Evolutionary conservation across 2,329 filamentous ascomycete genomes (phyloP), one percentile per base, ranked within the genome.

Genomic region (Coleophoma crateriformis): DNA sequence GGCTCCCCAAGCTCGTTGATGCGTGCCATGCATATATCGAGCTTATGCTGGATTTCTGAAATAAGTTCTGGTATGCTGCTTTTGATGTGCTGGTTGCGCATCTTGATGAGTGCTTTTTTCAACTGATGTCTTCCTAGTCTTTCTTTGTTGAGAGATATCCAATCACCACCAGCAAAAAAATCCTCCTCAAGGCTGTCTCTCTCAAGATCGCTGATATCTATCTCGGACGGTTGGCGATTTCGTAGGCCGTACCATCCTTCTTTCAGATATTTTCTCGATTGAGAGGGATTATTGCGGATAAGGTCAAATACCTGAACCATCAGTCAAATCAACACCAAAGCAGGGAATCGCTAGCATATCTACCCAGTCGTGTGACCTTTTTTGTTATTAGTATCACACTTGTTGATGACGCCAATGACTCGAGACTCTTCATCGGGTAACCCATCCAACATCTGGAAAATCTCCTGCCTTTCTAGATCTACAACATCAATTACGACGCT

Each of bases 171-270:
- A 14, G 49, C 47, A 27, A 60, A 59, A 39, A 51, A 58, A 2
- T 43, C 20, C 5, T 39, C 48, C 42, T 50, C 56, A 33, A 33
- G 49, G 11, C 22, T 51, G 51, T 48, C 49, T 38, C 48, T 42
- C 49, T 50, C 50, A 33, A 37, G 7, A 43, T 64, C 45, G 59
- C 60, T 22, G 58, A 68, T 45, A 55, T 68, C 47, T 19, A 40
- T 17, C 46, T 55, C 53, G 14, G 45, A 27, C 50, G 66, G 47
- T 55, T 74, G 53, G 47, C 71, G 47, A 57, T 75, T 75, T 37
- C 62, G 64, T 17, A 76, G 51, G 1, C 66, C 66, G 54, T 74
- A 72, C 71, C 73, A 75, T 7, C 73, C 72, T 46, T 55, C 49
- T 32, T 51, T 50, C 0, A 76, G 61, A 19, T 64, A 60, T 14